These are phyloP conservation scores for Lactarius psammicola DNA, from an alignment of 768 basidiomycete species.

Conservation along the genomic window DNA sequence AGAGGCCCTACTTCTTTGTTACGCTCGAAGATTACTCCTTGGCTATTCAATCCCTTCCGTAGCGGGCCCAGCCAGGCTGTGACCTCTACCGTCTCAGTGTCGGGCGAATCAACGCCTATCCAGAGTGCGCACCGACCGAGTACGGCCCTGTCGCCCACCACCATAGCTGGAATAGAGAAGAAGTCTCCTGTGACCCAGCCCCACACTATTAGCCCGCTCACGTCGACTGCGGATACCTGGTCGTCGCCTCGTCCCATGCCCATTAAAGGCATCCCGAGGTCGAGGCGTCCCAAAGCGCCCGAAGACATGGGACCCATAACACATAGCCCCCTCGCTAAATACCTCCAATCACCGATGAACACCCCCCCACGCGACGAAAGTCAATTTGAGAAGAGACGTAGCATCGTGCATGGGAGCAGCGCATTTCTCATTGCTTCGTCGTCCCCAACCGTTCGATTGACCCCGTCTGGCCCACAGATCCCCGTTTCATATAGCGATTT, in stretches of 20 bases:
- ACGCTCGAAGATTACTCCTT: slow-evolving; percentile 64
- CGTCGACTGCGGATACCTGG: slow-evolving; percentile 22
- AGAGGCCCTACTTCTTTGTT: slow-evolving; percentile 35
- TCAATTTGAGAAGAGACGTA: slow-evolving; percentile 53
- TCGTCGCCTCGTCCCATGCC: slow-evolving; percentile 45
- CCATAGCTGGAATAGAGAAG: slow-evolving; percentile 1
- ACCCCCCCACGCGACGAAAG: slow-evolving; percentile 72
- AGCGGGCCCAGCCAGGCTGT: slow-evolving; percentile 62
- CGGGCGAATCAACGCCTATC: slow-evolving; percentile 40
- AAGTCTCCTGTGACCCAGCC: slow-evolving; percentile 1
- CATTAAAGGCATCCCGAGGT: slow-evolving; percentile 33
- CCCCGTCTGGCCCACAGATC: slow-evolving; percentile 65
- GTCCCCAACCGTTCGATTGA: slow-evolving; percentile 49
- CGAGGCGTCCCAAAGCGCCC: slow-evolving; percentile 49
- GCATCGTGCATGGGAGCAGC: slow-evolving; percentile 42
- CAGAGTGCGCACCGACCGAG: slow-evolving; percentile 32
- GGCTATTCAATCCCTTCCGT: slow-evolving; percentile 77
- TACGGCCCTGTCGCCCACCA: slow-evolving; percentile 16
- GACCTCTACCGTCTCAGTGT: slow-evolving; percentile 53
- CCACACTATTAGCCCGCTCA: slow-evolving; percentile 1
- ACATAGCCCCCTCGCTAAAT: slow-evolving; percentile 43
- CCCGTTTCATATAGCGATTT: slow-evolving; percentile 60
- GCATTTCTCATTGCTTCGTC: slow-evolving; percentile 41
- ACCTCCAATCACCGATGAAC: slow-evolving; percentile 60
- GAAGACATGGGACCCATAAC: slow-evolving; percentile 52